Evolutionary conservation across 1,284 basidiomycete species (phyloP), one percentile per base, ranked within the genome.

Genomic region (Retiboletus flavoniger): DNA sequence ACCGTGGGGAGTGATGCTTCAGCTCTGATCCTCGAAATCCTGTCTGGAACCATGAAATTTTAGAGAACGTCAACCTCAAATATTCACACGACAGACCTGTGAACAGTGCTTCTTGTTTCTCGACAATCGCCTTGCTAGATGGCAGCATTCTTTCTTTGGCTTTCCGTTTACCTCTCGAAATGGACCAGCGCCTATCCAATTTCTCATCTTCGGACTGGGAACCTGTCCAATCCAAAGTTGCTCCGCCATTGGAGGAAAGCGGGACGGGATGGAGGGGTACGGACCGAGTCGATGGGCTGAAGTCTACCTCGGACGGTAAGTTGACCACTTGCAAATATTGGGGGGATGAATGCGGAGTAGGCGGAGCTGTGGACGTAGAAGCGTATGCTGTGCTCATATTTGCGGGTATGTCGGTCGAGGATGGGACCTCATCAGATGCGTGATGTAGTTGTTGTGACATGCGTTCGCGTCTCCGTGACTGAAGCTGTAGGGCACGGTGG

Each of bases 381-480:
- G 74, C 59, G n/a, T 72, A 73, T 10, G 75, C 70, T 40, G 69
- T 46, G 21, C 21, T 62, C 26, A 61, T 58, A 48, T 62, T 65
- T 55, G 62, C 57, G 51, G 55, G 50, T 7, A 51, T 38, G 14
- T 62, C 57, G 0, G 67, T 57, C 4, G 66, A 66, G 36, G 60
- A 65, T 51, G 51, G 58, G 14, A 49, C 36, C 40, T 68, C 68
- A 41, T 59, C 56, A 35, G 64, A 47, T 34, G 41, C 65, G 13
- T 72, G 67, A 56, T 72, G 69, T 6, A 65, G 59, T 13, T 73
- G 69, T 61, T 82, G 61, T 7, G 66, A 70, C 43, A 61, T 57
- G 36, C 87, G 82, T 52, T 86, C 84, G 60, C 89, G 86, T 29
- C 87, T 80, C 48, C 84, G 77, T 41, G 85, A 84, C 67, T 89